Base-by-base conservation (phyloP, 768 basidiomycete genomes). In the Tulasnella sp. region DNA sequence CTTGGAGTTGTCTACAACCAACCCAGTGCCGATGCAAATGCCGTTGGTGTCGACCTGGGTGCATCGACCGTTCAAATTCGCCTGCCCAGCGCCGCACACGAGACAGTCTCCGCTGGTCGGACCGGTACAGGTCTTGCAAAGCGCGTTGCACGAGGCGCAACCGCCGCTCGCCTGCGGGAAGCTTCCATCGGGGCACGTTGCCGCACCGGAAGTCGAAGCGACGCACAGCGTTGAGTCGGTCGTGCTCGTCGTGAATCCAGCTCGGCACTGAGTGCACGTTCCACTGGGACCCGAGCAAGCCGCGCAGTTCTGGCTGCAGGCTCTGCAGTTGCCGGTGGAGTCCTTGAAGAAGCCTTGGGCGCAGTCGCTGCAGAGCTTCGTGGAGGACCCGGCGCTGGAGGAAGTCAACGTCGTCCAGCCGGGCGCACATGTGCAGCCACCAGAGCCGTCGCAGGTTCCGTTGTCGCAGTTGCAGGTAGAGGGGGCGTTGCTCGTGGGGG, bases 1-100 rank as follows among this genome's bases (percentile, higher is more conserved):
- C 86, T 96, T 96, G 84, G 89, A 89, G 83, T 94, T 95, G 83
- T 97, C 93, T 31, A 91, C 94, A 48, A 96, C 90, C 82, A 94
- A 87, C 72, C 82, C 83, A n/a, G 88, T 90, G 14, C 93, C 89
- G 9, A 91, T 91, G 86, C 96, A 97, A 12, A 94, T 90, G 3
- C 96, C 96, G 81, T 90, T 88, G 22, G 86, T 86, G 83, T 92
- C 89, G 44, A 92, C 88, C 73, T 88, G 85, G 24, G 96, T 93
- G 84, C 96, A 96, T 72, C 84, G 88, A 0, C 94, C 93, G 75
- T 93, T 91, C 79, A 94, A 88, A 28, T 89, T 84, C 82, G 89
- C 94, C 74, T 87, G 89, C 0, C 92, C 92, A 0, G 87, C 84
- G 18, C 89, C 90, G 80, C 96, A 97, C 18, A 90, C 84, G 31